phyloP scores from a whole-genome alignment of 257 asterid species.

The Dorcoceras hygrometricum region DNA sequence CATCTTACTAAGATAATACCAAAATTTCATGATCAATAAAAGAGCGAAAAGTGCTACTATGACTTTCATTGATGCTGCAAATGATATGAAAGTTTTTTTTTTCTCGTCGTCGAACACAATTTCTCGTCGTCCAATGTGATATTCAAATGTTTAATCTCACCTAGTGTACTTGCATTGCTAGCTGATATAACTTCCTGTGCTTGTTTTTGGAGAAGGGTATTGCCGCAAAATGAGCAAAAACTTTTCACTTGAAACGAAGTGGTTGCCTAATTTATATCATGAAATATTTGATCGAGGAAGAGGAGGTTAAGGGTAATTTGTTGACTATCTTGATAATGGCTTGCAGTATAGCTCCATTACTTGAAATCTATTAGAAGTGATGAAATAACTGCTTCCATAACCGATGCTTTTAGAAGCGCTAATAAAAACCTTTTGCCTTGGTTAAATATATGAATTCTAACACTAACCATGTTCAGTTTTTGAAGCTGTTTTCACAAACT shows the following conservation, averaged over 20 bases:
- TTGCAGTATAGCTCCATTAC: neutral
- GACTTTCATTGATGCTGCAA: no score
- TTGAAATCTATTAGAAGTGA: neutral
- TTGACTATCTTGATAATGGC: neutral
- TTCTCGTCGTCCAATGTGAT: no score
- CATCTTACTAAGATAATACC: no score
- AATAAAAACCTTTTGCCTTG: neutral
- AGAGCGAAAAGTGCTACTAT: no score
- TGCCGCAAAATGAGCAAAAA: neutral
- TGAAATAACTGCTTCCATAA: neutral
- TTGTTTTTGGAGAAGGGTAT: neutral
- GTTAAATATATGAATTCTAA: neutral
- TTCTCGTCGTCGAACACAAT: no score
- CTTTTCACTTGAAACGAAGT: neutral
- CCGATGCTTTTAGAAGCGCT: neutral
- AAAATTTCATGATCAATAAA: no score
- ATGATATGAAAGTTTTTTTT: no score
- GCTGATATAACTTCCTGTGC: neutral
- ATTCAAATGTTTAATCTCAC: neutral
- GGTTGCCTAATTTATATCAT: neutral
- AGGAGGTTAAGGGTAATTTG: neutral
- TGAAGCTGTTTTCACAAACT: neutral
- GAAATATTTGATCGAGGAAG: neutral
- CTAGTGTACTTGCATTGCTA: neutral
- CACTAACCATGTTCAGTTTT: neutral